Base-by-base conservation (phyloP, 768 basidiomycete genomes). In the Tricholoma bakamatsutake region DNA sequence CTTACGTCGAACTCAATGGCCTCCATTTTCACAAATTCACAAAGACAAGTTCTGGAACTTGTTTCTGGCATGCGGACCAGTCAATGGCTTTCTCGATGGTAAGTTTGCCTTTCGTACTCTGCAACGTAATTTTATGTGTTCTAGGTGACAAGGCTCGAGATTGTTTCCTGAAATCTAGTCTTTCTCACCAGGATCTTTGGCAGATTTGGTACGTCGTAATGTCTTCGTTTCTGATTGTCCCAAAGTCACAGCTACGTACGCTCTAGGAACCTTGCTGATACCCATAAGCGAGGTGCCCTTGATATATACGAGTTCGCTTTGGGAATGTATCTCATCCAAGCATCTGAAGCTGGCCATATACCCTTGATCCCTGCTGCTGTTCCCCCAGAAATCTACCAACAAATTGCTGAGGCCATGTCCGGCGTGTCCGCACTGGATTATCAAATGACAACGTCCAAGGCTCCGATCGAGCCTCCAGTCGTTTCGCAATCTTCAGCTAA, bases 231-330 rank as follows among this genome's bases (percentile, higher is more conserved):
- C 18, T 43, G 3, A 35, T 47, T 15, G 39, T 34, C 50, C 42
- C 47, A 31, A 5, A 34, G 18, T 9, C 39, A 13, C 28, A 21
- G 13, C 28, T 12, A 39, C 55, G 50, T 33, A 53, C 33, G 18
- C 37, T 33, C 30, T 56, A 86, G 84, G 80, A 80, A 79, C 53
- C 73, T 89, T 39, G 78, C 83, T 21, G 87, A 89, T 65, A 80
- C 77, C 8, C 76, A 78, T 51, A 70, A 75, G 33, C 73, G 82
- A 34, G 86, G 85, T 5, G 71, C 76, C 3, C 78, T 91, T 10
- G 85, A 88, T 61, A 72, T 78, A 7, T 68, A 78, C 28, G 86
- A 89, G 57, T 91, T 91, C 66, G 80, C 82, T 34, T 71, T 90
- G 56, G 87, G 81, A 35, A 83, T 87, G 80, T 83, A 83, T 66